Base-by-base conservation (phyloP, 805 yeast species). In the Saccharomycopsis fibuligera region DNA sequence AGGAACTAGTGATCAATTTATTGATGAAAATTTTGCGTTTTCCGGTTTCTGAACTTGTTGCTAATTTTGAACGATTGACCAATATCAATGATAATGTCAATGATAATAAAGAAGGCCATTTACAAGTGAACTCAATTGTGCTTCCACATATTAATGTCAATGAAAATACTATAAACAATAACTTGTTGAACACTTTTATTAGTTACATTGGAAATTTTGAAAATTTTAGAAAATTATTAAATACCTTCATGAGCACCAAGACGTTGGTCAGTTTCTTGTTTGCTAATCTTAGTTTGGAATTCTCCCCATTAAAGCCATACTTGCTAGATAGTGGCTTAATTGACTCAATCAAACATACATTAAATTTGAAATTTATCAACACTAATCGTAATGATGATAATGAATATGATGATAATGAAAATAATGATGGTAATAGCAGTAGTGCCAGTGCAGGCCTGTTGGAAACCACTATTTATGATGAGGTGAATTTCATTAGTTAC, bases 251-350 rank as follows among this genome's bases (percentile, higher is more conserved):
- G 9, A 44, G 40, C 2, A 25, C 36, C 9, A 40, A 49, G 23
- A 23, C 45, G 10, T 19, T 45, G 6, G 30, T 41, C 10, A 14
- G 29, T 17, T 31, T 49, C 14, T 27, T 49, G 9, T 40, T 49
- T 9, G 40, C 50, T 10, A 49, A 49, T 23, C 25, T 49, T 8
- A 14, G 44, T 17, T 41, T 49, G 38, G 49, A 45, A 21, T 49
- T 49, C 21, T 45, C 49, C 5, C 53, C 53, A 3, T 10, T 49
- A 16, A 30, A 45, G 12, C 12, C 29, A 2, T 41, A 29, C 31
- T 30, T 47, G 17, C 16, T 47, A 16, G 37, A 31, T 3, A 44
- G 12, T 16, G 21, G 24, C 12, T 25, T 44, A 16, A 17, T 44
- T 24, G 41, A 35, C 4, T 10, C 12, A 5, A 36, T 44, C 5